These are phyloP conservation scores for Gracilaria vermiculophylla DNA, from an alignment of 23 red algal species.

Conservation along the genomic window DNA sequence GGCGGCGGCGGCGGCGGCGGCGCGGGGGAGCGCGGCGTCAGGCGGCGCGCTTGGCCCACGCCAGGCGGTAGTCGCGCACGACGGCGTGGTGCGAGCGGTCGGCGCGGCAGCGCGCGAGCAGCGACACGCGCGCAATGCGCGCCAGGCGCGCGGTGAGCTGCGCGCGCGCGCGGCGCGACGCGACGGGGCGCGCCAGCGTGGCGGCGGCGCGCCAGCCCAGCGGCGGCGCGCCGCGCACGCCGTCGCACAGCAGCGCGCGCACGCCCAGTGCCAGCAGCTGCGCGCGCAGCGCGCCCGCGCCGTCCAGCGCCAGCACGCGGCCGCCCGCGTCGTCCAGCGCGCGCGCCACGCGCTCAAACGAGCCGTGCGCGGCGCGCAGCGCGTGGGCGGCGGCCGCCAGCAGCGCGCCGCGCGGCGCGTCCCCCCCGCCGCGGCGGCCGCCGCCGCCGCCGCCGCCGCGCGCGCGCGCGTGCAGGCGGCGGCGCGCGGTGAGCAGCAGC, in stretches of 20 bases:
- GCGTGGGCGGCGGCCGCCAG: not conserved
- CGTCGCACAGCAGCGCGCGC: not conserved
- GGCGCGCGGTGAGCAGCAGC: not conserved
- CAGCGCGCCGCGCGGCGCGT: no score
- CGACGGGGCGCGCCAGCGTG: not conserved
- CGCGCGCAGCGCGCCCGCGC: not conserved
- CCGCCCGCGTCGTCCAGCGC: not conserved
- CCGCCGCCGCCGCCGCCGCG: not conserved
- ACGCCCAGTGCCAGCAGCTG: not conserved
- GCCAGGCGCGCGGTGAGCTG: not conserved
- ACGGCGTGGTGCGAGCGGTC: conserved; percentile 36
- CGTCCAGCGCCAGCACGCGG: not conserved
- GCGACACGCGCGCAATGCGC: not conserved
- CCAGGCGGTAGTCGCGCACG: conserved; percentile 9
- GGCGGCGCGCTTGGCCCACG: conserved; percentile 4
- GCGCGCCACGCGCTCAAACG: not conserved
- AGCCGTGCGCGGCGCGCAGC: not conserved
- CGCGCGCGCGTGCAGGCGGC: no score
- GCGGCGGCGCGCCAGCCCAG: conserved; percentile 19
- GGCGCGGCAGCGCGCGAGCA: conserved; percentile 5
- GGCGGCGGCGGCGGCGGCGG: no score
- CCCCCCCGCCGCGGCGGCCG: no score
- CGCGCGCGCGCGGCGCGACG: not conserved
- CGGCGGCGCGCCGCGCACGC: not conserved
- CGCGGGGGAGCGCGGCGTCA: not conserved